Conservation (phyloP, 148 eudicot genomes). For the Fagopyrum tataricum region DNA sequence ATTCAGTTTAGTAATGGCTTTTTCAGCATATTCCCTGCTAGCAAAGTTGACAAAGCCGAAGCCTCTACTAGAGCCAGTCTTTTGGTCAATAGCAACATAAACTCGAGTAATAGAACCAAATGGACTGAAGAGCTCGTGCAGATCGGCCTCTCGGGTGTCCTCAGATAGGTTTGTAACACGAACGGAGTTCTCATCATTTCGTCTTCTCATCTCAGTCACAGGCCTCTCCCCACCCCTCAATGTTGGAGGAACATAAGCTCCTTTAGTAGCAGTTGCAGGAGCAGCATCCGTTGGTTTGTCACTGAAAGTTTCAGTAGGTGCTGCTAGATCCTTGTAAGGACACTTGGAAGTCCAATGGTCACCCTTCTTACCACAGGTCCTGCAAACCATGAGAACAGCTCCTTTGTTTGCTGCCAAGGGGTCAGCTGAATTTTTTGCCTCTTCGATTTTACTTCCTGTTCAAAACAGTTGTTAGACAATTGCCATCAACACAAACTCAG, state of each 20-base stretch:
- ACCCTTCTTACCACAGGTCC: conserved; percentile 89
- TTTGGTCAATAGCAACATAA: conserved; percentile 93
- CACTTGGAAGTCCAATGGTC: conserved; percentile 95
- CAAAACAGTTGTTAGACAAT: conserved; percentile 5
- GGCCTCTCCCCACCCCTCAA: conserved; percentile 65
- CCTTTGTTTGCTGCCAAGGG: conserved; percentile 49
- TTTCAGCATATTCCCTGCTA: conserved; percentile 76
- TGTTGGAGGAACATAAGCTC: conserved; percentile 80
- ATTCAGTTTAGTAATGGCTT: conserved; percentile 82
- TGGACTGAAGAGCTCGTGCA: conserved; percentile 77
- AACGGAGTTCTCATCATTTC: conserved; percentile 93
- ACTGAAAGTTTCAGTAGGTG: conserved; percentile 35
- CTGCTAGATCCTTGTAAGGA: conserved; percentile 88
- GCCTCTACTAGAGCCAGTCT: conserved; percentile 84
- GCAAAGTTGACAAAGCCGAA: conserved; percentile 84
- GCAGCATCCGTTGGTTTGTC: conserved; percentile 55
- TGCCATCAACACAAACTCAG: not conserved
- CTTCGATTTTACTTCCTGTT: conserved; percentile 63
- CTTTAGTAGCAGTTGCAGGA: conserved; percentile 35
- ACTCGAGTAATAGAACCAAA: conserved; percentile 73
- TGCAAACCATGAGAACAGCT: conserved; percentile 83
- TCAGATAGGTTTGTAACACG: conserved; percentile 90
- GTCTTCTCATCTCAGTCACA: conserved; percentile 82
- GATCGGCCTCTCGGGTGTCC: conserved; percentile 86
- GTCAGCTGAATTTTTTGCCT: conserved; percentile 51